Conservation (phyloP, 768 basidiomycete genomes). For the Lactarius psammicola region DNA sequence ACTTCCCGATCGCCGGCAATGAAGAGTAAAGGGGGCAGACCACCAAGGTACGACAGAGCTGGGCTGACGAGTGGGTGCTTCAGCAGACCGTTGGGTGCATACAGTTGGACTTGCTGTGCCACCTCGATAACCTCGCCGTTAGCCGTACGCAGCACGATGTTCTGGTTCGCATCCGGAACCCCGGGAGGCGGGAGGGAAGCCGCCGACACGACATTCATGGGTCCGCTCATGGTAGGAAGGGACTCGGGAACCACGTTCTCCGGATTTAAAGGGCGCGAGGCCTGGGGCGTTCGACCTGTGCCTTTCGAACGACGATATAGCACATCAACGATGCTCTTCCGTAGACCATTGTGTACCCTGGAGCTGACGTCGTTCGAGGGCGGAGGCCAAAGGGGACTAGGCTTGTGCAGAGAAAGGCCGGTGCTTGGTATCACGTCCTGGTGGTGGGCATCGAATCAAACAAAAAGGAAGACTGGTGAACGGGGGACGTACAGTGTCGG, state of each 20-base stretch:
- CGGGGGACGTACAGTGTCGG: constrained; percentile 60
- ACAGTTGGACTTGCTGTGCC: constrained; percentile 78
- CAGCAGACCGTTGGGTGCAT: constrained; percentile 75
- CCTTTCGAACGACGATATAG: constrained; percentile 33
- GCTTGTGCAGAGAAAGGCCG: constrained; percentile 76
- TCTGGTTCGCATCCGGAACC: constrained; percentile 41
- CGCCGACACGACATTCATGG: constrained; percentile 51
- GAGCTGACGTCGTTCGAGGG: constrained; percentile 62
- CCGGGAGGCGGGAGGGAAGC: constrained; percentile 42
- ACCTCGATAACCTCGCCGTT: constrained; percentile 56
- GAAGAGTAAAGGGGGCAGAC: constrained; percentile 82
- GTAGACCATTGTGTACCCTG: constrained; percentile 56
- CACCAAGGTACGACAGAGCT: constrained; percentile 78
- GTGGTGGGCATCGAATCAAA: not conserved
- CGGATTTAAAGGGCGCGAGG: not conserved
- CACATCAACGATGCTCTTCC: constrained; percentile 59
- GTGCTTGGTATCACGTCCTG: constrained; percentile 81
- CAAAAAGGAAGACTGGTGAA: not conserved
- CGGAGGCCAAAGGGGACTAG: constrained; percentile 75
- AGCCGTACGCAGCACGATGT: constrained; percentile 43
- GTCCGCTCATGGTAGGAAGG: constrained; percentile 36
- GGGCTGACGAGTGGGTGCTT: constrained; percentile 84
- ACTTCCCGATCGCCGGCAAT: constrained; percentile 91
- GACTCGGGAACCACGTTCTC: constrained; percentile 26
- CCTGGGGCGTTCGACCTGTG: not conserved